phyloP scores from a whole-genome alignment of 495 filamentous ascomycete species.

The Penicillium mononematosum region DNA sequence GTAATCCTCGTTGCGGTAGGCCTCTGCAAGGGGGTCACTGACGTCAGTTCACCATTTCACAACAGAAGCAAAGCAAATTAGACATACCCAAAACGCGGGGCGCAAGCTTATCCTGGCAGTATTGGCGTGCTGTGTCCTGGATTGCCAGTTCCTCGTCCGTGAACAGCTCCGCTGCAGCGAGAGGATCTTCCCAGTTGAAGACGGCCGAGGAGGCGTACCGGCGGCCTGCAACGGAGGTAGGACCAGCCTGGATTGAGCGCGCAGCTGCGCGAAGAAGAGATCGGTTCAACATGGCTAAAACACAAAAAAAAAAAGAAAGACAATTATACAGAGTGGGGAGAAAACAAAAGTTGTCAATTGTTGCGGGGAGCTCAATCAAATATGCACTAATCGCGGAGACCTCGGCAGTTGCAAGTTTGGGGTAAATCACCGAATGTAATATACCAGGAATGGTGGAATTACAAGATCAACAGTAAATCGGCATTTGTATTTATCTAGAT shows the following conservation, averaged over 20 bases:
- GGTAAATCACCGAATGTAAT: constrained; percentile 15
- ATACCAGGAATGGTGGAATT: background rate
- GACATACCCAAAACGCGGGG: constrained; percentile 83
- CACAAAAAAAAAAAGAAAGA: background rate
- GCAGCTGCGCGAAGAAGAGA: constrained; percentile 39
- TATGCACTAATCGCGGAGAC: constrained; percentile 28
- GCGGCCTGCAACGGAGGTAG: constrained; percentile 23
- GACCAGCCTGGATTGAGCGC: constrained; percentile 33
- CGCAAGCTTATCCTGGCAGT: constrained; percentile 85
- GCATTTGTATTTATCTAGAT: background rate
- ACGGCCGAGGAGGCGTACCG: constrained; percentile 53
- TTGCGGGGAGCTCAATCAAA: constrained; percentile 33
- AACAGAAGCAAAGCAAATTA: background rate
- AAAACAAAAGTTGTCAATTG: constrained; percentile 12
- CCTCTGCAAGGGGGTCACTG: constrained; percentile 57
- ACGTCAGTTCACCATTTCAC: constrained; percentile 5
- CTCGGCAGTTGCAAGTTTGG: constrained; percentile 26
- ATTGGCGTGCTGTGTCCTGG: constrained; percentile 81
- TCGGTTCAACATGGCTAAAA: constrained; percentile 34
- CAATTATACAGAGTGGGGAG: constrained; percentile 1
- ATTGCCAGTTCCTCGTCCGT: constrained; percentile 91
- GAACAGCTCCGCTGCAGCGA: constrained; percentile 67
- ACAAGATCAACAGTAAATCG: background rate
- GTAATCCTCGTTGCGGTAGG: constrained; percentile 91
- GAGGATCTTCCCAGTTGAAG: constrained; percentile 93